A percentile compares a stretch with the other conserved stretches of the same genome.
These are phyloP conservation scores for Trifolium subterraneum DNA, from an alignment of 306 rosid species.

Conservation along the genomic window DNA sequence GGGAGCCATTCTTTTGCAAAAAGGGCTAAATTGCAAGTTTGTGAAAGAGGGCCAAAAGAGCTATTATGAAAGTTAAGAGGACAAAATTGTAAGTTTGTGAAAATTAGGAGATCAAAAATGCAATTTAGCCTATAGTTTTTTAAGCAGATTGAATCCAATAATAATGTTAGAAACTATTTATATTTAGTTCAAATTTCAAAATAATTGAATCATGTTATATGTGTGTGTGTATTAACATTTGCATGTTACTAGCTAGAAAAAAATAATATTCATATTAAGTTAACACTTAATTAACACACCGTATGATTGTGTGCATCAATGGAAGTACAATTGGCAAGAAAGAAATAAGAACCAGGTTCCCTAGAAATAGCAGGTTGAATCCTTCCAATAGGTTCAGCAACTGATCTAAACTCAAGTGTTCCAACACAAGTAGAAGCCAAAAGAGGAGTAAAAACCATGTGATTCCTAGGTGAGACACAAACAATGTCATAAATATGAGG, in stretches of 20 bases:
- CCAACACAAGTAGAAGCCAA: constrained; percentile 97
- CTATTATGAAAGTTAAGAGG: too few species aligned
- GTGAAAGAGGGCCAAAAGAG: too few species aligned
- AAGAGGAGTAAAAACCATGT: constrained; percentile 92
- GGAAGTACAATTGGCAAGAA: constrained; percentile 76
- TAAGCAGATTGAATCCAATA: too few species aligned
- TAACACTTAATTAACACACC: constrained; percentile 57
- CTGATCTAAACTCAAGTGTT: constrained; percentile 89
- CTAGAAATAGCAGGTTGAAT: constrained; percentile 87
- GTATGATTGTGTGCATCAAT: constrained; percentile 61
- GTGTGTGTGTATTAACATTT: too few species aligned
- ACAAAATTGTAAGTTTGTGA: too few species aligned
- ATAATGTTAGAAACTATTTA: too few species aligned
- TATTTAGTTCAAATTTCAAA: too few species aligned
- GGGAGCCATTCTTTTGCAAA: too few species aligned
- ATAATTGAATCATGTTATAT: too few species aligned
- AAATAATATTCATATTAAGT: neutral
- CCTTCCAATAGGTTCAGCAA: constrained; percentile 90
- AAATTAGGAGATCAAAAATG: too few species aligned
- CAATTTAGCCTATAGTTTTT: too few species aligned
- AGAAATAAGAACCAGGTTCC: constrained; percentile 88
- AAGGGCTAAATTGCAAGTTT: too few species aligned
- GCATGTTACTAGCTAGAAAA: neutral
- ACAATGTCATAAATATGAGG: constrained; percentile 72
- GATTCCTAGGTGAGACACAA: constrained; percentile 91